Evolutionary conservation across 805 yeast genomes (phyloP).

Genomic region (Candida pseudofarinosa): DNA sequence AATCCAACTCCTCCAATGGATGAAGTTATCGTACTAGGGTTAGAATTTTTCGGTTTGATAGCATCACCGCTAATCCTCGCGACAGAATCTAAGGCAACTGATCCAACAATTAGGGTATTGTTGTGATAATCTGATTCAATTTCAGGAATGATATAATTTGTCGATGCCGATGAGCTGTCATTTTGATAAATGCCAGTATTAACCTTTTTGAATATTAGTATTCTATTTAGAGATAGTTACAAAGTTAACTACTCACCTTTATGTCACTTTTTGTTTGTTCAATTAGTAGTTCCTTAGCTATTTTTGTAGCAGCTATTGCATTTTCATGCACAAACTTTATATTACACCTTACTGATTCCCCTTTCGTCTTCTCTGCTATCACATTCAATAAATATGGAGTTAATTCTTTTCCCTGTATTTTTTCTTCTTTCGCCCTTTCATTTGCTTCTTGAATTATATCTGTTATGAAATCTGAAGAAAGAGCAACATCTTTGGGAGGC

Average conservation of each 20-base stretch:
- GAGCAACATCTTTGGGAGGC: slow-evolving; percentile 63
- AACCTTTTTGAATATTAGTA: slow-evolving; percentile 1
- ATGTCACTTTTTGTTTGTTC: slow-evolving; percentile 21
- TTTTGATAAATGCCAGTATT: neutral
- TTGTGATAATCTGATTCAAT: slow-evolving; percentile 5
- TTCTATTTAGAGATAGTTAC: neutral
- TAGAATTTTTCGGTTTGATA: slow-evolving; percentile 53
- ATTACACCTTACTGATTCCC: slow-evolving; percentile 66
- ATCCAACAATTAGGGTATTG: slow-evolving; percentile 57
- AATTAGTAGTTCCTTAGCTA: slow-evolving; percentile 51
- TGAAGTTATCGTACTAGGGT: slow-evolving; percentile 57
- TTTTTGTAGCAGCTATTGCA: slow-evolving; percentile 62
- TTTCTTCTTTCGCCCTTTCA: slow-evolving; percentile 46
- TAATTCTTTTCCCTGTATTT: slow-evolving; percentile 65
- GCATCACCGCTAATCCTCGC: slow-evolving; percentile 36
- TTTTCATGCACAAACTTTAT: slow-evolving; percentile 74
- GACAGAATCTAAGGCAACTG: slow-evolving; percentile 71
- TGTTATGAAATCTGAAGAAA: slow-evolving; percentile 50
- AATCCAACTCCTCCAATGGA: slow-evolving; percentile 83
- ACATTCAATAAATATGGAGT: slow-evolving; percentile 73
- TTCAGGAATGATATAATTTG: too few species aligned
- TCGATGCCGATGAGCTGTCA: neutral
- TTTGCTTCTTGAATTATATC: slow-evolving; percentile 57
- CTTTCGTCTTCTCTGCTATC: slow-evolving; percentile 65
- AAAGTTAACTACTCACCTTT: slow-evolving; percentile 5